A percentile compares a stretch with the other conserved stretches of the same genome.
Evolutionary conservation across 2,329 filamentous ascomycete species (phyloP).

Genomic region (Paecilomyces variotii): DNA sequence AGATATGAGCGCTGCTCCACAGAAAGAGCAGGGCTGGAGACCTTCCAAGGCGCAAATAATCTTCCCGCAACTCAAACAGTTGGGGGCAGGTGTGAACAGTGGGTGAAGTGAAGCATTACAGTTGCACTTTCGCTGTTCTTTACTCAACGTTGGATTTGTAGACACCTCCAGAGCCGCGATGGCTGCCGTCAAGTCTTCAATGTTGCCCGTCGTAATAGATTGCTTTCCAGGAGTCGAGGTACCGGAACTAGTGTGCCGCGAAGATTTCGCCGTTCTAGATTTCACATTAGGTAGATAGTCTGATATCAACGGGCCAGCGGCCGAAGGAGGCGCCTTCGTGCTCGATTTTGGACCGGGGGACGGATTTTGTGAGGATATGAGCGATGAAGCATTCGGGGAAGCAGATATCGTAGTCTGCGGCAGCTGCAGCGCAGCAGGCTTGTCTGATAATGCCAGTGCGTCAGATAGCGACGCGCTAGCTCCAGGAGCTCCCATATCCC

Average conservation of each 20-base stretch:
- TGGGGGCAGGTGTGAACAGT: slow-evolving; percentile 81
- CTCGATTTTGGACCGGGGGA: slow-evolving; percentile 25
- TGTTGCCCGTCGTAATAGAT: slow-evolving; percentile 40
- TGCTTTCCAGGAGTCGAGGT: slow-evolving; percentile 61
- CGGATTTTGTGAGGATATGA: slow-evolving; percentile 39
- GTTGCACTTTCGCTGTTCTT: slow-evolving; percentile 64
- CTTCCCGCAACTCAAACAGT: slow-evolving; percentile 87
- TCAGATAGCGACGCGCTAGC: slow-evolving; percentile 27
- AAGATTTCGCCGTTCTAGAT: slow-evolving; percentile 54
- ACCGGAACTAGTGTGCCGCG: slow-evolving; percentile 69
- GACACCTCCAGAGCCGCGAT: slow-evolving; percentile 86
- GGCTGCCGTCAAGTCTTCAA: slow-evolving; percentile 58
- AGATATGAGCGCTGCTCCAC: slow-evolving; percentile 64
- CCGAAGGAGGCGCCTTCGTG: slow-evolving; percentile 53
- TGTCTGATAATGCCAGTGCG: slow-evolving; percentile 43
- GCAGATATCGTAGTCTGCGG: slow-evolving; percentile 28
- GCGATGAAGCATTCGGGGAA: slow-evolving; percentile 33
- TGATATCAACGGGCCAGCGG: slow-evolving; percentile 71
- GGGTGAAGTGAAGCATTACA: slow-evolving; percentile 86
- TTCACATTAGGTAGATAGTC: slow-evolving; percentile 57
- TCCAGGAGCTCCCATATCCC: slow-evolving; percentile 30
- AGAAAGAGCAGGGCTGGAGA: slow-evolving; percentile 88
- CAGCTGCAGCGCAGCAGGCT: slow-evolving; percentile 41
- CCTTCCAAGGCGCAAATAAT: slow-evolving; percentile 93
- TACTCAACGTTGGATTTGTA: slow-evolving; percentile 67